Percentiles rank a stretch among this genome's conserved stretches.
These are phyloP conservation scores for Cladophialophora chaetospira DNA, from an alignment of 2,329 filamentous ascomycete species.

Conservation along the genomic window DNA sequence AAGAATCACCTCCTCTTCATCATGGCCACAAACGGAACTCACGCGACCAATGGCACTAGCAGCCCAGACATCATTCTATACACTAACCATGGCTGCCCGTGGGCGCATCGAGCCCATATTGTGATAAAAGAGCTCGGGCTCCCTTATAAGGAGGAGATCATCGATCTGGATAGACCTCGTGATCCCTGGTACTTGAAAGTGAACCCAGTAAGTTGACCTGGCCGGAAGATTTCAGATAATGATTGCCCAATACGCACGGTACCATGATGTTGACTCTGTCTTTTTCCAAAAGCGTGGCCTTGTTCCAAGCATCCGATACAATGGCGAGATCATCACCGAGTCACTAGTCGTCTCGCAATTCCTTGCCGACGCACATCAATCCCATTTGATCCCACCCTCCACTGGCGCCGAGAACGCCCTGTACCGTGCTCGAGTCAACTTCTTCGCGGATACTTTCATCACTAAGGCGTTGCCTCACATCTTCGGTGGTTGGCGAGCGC, in stretches of 20 bases:
- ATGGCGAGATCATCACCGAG: conserved; percentile 66
- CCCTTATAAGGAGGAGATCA: conserved; percentile 69
- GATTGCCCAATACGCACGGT: neutral
- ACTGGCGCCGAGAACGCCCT: conserved; percentile 53
- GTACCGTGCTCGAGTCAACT: conserved; percentile 65
- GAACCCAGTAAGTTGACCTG: conserved; percentile 59
- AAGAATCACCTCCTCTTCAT: neutral
- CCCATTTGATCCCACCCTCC: conserved; percentile 55
- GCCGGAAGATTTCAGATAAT: too few relatives aligned
- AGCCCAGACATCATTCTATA: conserved; percentile 63
- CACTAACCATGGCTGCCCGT: conserved; percentile 70
- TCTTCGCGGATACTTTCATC: conserved; percentile 72
- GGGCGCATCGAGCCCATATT: conserved; percentile 75
- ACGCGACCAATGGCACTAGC: neutral
- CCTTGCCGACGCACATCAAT: conserved; percentile 68
- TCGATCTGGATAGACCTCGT: conserved; percentile 70
- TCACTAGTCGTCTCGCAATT: conserved; percentile 74
- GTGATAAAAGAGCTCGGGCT: conserved; percentile 67
- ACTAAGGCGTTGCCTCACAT: conserved; percentile 59
- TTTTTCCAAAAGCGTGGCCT: conserved; percentile 60
- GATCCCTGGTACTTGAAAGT: conserved; percentile 73
- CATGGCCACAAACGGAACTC: conserved; percentile 7
- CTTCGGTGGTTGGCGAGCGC: conserved; percentile 32
- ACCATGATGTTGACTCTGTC: neutral
- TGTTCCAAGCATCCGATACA: conserved; percentile 62